Evolutionary conservation across 2,329 filamentous ascomycete species (phyloP).

Genomic region (Biscogniauxia mediterranea): DNA sequence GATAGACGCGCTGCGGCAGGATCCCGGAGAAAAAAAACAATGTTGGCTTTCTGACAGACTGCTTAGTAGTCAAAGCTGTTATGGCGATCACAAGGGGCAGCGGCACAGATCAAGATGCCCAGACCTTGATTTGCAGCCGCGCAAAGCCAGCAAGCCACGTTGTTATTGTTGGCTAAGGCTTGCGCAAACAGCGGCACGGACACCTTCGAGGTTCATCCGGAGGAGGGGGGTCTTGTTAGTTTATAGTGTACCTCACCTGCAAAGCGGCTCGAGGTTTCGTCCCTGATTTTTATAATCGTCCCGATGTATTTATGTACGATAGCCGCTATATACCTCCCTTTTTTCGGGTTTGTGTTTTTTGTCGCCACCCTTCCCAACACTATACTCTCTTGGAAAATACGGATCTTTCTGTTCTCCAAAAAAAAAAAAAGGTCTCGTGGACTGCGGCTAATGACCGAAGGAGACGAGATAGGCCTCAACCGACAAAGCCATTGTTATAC

Average conservation of each 20-base stretch:
- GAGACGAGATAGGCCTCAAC: neutral
- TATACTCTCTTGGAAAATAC: neutral
- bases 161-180: constrained; percentile 6
- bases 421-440: neutral
- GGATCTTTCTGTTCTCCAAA: neutral
- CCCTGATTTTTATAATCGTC: neutral
- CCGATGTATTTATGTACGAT: neutral
- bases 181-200: neutral
- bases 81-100: constrained; percentile 19
- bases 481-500: neutral
- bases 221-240: neutral
- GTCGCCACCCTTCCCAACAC: neutral
- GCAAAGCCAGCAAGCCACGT: constrained; percentile 16
- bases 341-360: neutral
- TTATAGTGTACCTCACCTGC: neutral
- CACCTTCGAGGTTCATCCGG: neutral
- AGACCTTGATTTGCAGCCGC: constrained; percentile 18
- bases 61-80: constrained; percentile 19
- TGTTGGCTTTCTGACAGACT: constrained; percentile 14
- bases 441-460: neutral
- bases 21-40: neutral
- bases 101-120: constrained; percentile 11
- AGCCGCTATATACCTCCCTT: neutral
- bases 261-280: neutral
- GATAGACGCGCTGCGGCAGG: neutral